Evolutionary conservation across 1,139 yeast species (phyloP), one percentile per base, ranked within the genome.

Genomic region (Nematodospora anomalae): DNA sequence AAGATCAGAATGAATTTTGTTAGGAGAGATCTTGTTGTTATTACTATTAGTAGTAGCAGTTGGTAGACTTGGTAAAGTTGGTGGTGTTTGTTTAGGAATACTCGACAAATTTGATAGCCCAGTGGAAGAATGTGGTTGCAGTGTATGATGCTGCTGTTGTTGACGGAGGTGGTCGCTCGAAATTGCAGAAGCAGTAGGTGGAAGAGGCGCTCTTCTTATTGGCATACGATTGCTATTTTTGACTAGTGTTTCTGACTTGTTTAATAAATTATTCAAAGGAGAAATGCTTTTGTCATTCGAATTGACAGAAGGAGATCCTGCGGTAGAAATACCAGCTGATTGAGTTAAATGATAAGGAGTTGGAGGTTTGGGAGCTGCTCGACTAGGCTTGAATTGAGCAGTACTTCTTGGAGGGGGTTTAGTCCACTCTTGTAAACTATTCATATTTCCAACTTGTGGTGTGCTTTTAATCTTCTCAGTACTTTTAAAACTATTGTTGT

Each of bases 141-240:
- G 8, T 15, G 25, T 33, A 25, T 25, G 42, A 22, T 40, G 31
- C 6, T 28, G 32, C 25, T 30, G 44, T 35, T 29, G 54, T 31
- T 23, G 37, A 26, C 18, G 39, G 8, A 16, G n/a, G 10, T 20
- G 21, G 26, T 32, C 30, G n/a, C 24, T n/a, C 16, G 32, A 12
- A 29, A 21, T 14, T 27, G 13, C 27, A 9, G 40, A 28, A 40
- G 37, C 22, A 28, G 40, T 36, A 4, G 81, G 81, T 6, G 79
- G 80, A 13, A 79, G 73, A 1, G 83, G 83, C 1, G 82, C 82
- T 36, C 66, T 69, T 56, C 82, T 67, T 6, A 64, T 65, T 7
- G 81, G 80, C 3, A 68, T 56, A 40, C 73, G 67, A 29, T 62
- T 67, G 6, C 28, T 52, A 46, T 22, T 43, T 41, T 26, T 35